These are phyloP conservation scores for slime mould (Dictyostelium discoideum) DNA, from an alignment of 78 protist genomes.

Conservation along the genomic window DNA sequence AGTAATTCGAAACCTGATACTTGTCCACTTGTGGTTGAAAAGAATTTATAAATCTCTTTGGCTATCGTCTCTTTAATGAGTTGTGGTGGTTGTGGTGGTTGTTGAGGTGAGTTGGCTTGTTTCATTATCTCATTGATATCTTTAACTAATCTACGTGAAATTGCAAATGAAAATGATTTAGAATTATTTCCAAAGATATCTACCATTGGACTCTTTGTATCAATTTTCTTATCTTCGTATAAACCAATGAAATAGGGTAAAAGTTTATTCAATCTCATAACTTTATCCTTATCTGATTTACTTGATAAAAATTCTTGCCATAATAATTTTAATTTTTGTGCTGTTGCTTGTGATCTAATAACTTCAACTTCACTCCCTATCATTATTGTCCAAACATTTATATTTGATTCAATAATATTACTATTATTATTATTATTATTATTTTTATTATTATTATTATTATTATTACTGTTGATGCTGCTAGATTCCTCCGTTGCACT, in stretches of 20 bases:
- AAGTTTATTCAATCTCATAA: neutral
- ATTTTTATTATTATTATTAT: neutral
- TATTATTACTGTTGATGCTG: too few species aligned
- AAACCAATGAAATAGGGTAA: conserved; percentile 46
- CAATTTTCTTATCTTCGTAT: conserved; percentile 18
- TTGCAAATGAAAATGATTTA: conserved; percentile 65
- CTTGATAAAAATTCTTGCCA: conserved; percentile 64
- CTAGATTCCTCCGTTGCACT: neutral
- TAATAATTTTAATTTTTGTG: conserved; percentile 15
- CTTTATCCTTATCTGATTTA: conserved; percentile 60
- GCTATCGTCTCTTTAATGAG: neutral
- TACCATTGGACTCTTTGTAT: conserved; percentile 16
- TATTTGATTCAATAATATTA: neutral
- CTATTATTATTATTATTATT: neutral
- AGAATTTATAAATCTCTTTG: conserved; percentile 35
- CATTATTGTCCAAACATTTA: conserved; percentile 49
- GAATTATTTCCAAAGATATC: conserved; percentile 56
- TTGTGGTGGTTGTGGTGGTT: conserved; percentile 9
- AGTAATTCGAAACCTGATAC: conserved; percentile 49
- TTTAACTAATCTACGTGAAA: conserved; percentile 49
- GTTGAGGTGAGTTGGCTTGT: neutral
- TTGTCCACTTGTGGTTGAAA: neutral
- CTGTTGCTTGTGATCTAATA: neutral
- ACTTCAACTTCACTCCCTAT: conserved; percentile 19
- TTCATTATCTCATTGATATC: conserved; percentile 47